Conservation (phyloP, 164 flowering plant species). For the Cinnamomum chago region DNA sequence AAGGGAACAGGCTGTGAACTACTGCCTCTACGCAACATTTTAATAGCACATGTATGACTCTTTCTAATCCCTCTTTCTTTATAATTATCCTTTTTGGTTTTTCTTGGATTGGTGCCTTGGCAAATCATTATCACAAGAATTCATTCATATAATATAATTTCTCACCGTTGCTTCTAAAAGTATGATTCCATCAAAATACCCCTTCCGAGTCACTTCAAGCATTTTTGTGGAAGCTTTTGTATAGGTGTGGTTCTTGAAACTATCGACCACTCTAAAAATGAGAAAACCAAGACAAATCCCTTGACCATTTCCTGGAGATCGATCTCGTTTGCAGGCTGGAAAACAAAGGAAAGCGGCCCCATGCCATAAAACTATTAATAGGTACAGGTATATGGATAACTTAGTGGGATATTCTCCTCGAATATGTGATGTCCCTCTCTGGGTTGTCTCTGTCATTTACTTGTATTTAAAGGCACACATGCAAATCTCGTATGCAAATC, state of each 20-base stretch:
- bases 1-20: no score
- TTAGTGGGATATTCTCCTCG: conserved; percentile 3
- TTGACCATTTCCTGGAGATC: not conserved
- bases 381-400: not conserved
- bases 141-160: no score
- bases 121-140: no score
- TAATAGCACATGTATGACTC: no score
- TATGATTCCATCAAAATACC: not conserved
- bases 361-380: not conserved
- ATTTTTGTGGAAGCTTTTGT: not conserved
- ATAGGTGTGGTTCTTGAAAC: not conserved
- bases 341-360: not conserved
- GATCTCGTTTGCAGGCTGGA: not conserved
- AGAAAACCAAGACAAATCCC: no score
- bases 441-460: no score
- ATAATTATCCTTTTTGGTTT: no score
- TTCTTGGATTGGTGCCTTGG: no score
- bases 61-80: no score
- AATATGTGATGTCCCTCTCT: not conserved
- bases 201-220: not conserved
- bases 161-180: not conserved
- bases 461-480: not conserved
- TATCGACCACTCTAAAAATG: not conserved
- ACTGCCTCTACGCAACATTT: no score
- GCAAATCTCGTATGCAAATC: not conserved